Conservation (phyloP, 1,284 basidiomycete species). For the Volvariella volvacea region DNA sequence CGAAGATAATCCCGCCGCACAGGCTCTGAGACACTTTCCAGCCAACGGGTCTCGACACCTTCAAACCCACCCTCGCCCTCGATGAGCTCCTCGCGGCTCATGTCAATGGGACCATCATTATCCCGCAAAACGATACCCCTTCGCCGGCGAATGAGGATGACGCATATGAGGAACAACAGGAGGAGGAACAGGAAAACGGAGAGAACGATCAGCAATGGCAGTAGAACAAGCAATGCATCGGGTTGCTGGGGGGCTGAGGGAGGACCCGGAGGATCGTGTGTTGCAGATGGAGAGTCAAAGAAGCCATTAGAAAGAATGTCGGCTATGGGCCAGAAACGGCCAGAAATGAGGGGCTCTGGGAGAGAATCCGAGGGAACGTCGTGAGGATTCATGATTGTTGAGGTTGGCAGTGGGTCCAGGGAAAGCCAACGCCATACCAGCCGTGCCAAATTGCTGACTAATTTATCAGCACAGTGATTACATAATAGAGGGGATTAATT, state of each 20-base stretch:
- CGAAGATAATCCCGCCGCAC: constrained; percentile 72
- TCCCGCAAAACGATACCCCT: constrained; percentile 82
- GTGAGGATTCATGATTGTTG: neutral
- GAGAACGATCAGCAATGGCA: constrained; percentile 89
- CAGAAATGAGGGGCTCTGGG: neutral
- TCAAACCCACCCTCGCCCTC: constrained; percentile 91
- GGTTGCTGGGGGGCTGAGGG: constrained; percentile 24
- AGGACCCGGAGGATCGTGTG: constrained; percentile 20
- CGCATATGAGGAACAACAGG: constrained; percentile 82
- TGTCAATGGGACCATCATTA: constrained; percentile 88
- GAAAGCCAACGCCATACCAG: too few relatives aligned
- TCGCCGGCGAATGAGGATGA: constrained; percentile 76
- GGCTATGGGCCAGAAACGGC: neutral
- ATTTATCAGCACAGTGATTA: too few relatives aligned
- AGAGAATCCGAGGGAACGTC: neutral
- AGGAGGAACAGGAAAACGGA: constrained; percentile 91
- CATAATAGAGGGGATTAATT: too few relatives aligned
- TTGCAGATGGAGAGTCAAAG: constrained; percentile 7
- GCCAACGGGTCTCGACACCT: constrained; percentile 88
- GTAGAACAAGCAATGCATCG: constrained; percentile 73
- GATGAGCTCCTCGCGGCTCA: constrained; percentile 84
- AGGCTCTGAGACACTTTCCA: constrained; percentile 74
- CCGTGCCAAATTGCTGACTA: too few relatives aligned
- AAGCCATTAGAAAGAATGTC: constrained; percentile 10
- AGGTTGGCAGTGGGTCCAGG: neutral